phyloP scores from a whole-genome alignment of 306 rosid genomes.

The Citrullus amarus region DNA sequence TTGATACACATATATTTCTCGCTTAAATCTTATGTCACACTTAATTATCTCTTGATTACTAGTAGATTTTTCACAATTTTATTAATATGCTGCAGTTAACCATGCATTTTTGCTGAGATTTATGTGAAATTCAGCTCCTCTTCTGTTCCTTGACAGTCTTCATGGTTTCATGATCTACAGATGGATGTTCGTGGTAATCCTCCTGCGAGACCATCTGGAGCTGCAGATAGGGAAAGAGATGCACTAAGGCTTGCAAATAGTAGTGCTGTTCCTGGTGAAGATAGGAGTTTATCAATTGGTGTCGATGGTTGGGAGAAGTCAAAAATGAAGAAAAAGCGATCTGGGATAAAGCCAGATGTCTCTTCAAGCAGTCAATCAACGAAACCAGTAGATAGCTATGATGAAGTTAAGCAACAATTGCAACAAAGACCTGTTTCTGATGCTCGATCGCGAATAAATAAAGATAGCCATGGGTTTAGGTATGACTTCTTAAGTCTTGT shows the following conservation, averaged over 20 bases:
- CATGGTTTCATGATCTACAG: conserved; percentile 30
- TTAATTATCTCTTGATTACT: neutral
- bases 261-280: conserved; percentile 68
- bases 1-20: neutral
- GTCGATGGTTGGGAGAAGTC: conserved; percentile 97
- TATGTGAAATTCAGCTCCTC: conserved; percentile 1
- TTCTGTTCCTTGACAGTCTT: conserved; percentile 17
- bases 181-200: conserved; percentile 77
- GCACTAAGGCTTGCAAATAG: conserved; percentile 52
- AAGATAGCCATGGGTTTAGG: conserved; percentile 88
- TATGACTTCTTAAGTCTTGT: conserved; percentile 23
- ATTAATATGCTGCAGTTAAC: neutral
- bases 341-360: conserved; percentile 85
- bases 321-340: conserved; percentile 92
- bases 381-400: conserved; percentile 62
- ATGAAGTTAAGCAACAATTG: conserved; percentile 79
- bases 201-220: conserved; percentile 65
- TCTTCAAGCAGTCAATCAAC: conserved; percentile 46
- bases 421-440: conserved; percentile 70
- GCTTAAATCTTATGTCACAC: neutral
- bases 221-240: conserved; percentile 81
- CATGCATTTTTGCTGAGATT: neutral
- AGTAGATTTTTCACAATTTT: neutral
- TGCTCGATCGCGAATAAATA: conserved; percentile 64
- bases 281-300: conserved; percentile 58